Conservation (phyloP, 495 filamentous ascomycete species). For the Talaromyces thailandensis region DNA sequence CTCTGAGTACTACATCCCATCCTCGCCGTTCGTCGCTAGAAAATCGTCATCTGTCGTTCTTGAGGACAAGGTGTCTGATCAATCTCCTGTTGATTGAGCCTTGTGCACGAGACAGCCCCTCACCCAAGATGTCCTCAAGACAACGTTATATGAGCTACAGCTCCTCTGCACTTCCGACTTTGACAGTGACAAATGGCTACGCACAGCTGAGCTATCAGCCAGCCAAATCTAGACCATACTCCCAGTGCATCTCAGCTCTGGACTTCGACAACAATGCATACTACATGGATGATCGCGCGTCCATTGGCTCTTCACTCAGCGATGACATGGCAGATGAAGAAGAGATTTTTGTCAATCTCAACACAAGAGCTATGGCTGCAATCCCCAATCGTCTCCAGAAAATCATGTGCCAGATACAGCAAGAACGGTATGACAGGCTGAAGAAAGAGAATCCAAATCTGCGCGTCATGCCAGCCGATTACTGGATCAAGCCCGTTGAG, state of each 20-base stretch:
- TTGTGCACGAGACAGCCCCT: not conserved
- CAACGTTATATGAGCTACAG: not conserved
- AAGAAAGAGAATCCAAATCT: not conserved
- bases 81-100: not conserved
- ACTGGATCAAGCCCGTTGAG: slow-evolving; percentile 6
- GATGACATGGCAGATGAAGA: slow-evolving; percentile 13
- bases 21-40: not conserved
- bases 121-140: not conserved
- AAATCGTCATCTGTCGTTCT: not conserved
- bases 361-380: slow-evolving; percentile 13
- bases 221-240: not conserved
- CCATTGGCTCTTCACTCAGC: not conserved
- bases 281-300: not conserved
- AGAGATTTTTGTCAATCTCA: slow-evolving; percentile 18
- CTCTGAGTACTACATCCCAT: not conserved
- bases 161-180: not conserved
- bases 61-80: not conserved
- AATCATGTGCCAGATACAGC: slow-evolving; percentile 18
- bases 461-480: slow-evolving; percentile 6
- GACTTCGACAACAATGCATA: not conserved
- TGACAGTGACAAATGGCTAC: not conserved
- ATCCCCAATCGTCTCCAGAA: slow-evolving; percentile 16
- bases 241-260: not conserved
- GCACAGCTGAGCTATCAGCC: not conserved
- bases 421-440: slow-evolving; percentile 13